Conservation (phyloP, 441 rosid genomes). For the Populus hybrid region DNA sequence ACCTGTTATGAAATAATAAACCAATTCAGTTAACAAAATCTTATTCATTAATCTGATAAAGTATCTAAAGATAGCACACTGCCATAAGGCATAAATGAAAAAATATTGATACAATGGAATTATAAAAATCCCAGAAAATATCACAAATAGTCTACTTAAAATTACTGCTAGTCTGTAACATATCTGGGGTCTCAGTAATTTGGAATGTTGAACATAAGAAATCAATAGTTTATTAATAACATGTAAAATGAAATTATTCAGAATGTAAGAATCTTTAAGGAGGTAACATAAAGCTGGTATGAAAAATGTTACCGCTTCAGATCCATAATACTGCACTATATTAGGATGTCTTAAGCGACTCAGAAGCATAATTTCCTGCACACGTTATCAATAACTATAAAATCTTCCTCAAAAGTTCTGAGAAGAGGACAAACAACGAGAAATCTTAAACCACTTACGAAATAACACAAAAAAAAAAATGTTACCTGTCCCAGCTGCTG, state of each 20-base stretch:
- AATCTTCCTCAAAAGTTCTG: neutral
- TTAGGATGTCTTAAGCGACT: constrained; percentile 85
- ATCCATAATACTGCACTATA: constrained; percentile 97
- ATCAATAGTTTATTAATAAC: neutral
- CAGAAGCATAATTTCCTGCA: constrained; percentile 66
- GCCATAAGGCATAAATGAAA: neutral
- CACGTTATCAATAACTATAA: constrained; percentile 8
- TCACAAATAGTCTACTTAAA: neutral
- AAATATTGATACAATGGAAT: neutral
- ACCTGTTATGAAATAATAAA: constrained; percentile 46
- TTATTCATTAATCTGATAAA: neutral
- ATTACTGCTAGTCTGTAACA: neutral
- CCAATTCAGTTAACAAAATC: neutral
- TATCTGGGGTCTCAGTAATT: neutral
- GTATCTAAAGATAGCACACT: neutral
- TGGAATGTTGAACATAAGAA: neutral
- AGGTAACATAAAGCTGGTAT: neutral
- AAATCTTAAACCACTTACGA: neutral
- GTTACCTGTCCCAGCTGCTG: constrained; percentile 73
- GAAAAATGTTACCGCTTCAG: constrained; percentile 56
- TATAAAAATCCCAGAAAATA: neutral
- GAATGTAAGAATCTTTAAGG: neutral
- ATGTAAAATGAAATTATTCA: neutral
- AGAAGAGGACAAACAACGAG: neutral
- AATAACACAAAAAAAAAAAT: constrained; percentile 3